These are phyloP conservation scores for Malus sieversii DNA, from an alignment of 306 rosid species.

Conservation along the genomic window DNA sequence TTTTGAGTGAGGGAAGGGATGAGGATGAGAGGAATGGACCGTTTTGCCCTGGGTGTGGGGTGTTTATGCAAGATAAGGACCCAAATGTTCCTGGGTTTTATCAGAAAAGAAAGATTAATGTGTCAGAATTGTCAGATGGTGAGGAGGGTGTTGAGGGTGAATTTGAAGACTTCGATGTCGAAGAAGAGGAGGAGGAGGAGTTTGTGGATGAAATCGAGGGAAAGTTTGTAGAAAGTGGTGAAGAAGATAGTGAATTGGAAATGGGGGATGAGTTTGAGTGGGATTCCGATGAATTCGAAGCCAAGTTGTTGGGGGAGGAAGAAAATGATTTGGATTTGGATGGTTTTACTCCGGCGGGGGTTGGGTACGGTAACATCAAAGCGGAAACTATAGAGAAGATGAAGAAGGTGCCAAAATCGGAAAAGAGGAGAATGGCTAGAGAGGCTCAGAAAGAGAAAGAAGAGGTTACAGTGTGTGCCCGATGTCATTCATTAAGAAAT, in stretches of 20 bases:
- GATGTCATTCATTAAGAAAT: slow-evolving; percentile 89
- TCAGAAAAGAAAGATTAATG: slow-evolving; percentile 36
- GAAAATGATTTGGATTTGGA: slow-evolving; percentile 39
- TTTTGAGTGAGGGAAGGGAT: slow-evolving; percentile 88
- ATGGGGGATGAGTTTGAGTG: slow-evolving; percentile 42
- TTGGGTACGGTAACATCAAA: slow-evolving; percentile 77
- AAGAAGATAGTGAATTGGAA: slow-evolving; percentile 19
- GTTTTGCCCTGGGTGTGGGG: slow-evolving; percentile 94
- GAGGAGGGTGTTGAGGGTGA: slow-evolving; percentile 28
- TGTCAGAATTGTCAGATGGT: slow-evolving; percentile 22
- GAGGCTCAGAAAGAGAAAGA: slow-evolving; percentile 71
- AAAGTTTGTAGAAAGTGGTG: slow-evolving; percentile 28
- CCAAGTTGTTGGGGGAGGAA: slow-evolving; percentile 46
- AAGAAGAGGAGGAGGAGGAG: slow-evolving; percentile 19
- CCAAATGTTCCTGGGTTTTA: slow-evolving; percentile 67
- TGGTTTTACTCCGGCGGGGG: slow-evolving; percentile 72
- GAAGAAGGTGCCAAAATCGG: slow-evolving; percentile 66
- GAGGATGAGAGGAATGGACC: slow-evolving; percentile 70
- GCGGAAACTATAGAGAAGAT: slow-evolving; percentile 50
- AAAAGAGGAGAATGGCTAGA: slow-evolving; percentile 65
- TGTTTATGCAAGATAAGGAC: slow-evolving; percentile 76
- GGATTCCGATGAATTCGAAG: slow-evolving; percentile 82
- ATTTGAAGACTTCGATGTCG: slow-evolving; percentile 17
- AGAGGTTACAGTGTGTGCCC: slow-evolving; percentile 85
- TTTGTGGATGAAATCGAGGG: slow-evolving; percentile 24